Percentiles rank a stretch among this genome's conserved stretches.
These are phyloP conservation scores for Gynandropsis gynandra DNA, from an alignment of 345 rosid species.

Conservation along the genomic window DNA sequence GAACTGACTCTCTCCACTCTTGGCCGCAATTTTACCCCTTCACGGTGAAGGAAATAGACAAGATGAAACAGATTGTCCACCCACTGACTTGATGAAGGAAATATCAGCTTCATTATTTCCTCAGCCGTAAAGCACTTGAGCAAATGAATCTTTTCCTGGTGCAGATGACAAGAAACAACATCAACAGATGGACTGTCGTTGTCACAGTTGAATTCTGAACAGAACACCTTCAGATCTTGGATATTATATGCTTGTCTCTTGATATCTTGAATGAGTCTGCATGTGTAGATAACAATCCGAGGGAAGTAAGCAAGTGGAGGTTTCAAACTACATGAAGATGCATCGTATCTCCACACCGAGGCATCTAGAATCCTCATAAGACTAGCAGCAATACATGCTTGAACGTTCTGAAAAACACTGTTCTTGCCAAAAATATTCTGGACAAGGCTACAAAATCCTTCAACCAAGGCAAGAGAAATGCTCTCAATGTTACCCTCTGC, in stretches of 20 bases:
- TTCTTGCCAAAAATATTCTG: slow-evolving; percentile 60
- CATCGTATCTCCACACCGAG: slow-evolving; percentile 65
- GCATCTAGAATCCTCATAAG: slow-evolving; percentile 59
- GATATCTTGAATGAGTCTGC: slow-evolving; percentile 70
- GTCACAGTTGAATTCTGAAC: slow-evolving; percentile 28
- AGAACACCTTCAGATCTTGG: slow-evolving; percentile 47
- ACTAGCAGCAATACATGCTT: slow-evolving; percentile 66
- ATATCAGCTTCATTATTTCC: slow-evolving; percentile 54
- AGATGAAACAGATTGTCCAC: slow-evolving; percentile 70
- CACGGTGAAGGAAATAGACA: slow-evolving; percentile 54
- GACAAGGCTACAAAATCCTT: slow-evolving; percentile 78
- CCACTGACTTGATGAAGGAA: slow-evolving; percentile 75
- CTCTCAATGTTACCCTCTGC: slow-evolving; percentile 70
- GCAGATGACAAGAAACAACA: slow-evolving; percentile 45
- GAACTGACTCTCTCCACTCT: slow-evolving; percentile 64
- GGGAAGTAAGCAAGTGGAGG: slow-evolving; percentile 78
- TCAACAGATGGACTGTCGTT: slow-evolving; percentile 28
- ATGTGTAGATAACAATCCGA: slow-evolving; percentile 47
- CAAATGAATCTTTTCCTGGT: slow-evolving; percentile 53
- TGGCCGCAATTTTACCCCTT: slow-evolving; percentile 68
- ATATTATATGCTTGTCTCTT: slow-evolving; percentile 44
- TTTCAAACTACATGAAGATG: slow-evolving; percentile 38
- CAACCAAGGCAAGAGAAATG: slow-evolving; percentile 54
- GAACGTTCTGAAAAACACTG: slow-evolving; percentile 50
- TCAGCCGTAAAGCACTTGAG: slow-evolving; percentile 48